phyloP scores from a whole-genome alignment of 2,329 filamentous ascomycete species.

The Rutstroemia sp. region DNA sequence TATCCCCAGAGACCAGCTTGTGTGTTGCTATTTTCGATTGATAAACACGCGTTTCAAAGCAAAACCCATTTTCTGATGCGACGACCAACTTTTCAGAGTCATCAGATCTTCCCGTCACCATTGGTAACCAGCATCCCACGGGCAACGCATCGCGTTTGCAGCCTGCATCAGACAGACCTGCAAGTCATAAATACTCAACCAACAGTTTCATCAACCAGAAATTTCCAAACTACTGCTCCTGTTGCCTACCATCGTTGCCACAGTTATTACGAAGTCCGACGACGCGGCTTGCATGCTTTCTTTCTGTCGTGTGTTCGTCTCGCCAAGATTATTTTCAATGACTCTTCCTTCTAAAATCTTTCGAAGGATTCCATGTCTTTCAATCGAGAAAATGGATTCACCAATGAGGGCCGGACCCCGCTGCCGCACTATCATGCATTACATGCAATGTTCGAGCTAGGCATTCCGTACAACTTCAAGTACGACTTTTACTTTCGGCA shows the following conservation, averaged over 20 bases:
- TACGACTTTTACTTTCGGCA: background rate
- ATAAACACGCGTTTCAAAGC: background rate
- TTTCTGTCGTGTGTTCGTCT: background rate
- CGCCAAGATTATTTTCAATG: background rate
- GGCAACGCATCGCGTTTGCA: background rate
- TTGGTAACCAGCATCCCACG: slow-evolving; percentile 4
- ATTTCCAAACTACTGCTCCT: background rate
- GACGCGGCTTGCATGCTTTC: background rate
- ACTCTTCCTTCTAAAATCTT: background rate
- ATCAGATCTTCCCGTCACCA: slow-evolving; percentile 1
- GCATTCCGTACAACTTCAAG: no score
- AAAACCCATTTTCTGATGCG: background rate
- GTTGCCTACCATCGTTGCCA: no score
- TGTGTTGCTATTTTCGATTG: background rate
- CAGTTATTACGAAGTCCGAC: background rate
- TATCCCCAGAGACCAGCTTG: no score
- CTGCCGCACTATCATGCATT: background rate
- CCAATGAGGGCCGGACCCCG: background rate
- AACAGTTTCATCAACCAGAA: background rate
- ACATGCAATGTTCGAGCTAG: background rate
- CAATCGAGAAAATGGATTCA: background rate
- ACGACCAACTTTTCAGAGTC: background rate
- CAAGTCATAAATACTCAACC: slow-evolving; percentile 6
- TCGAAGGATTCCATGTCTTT: background rate
- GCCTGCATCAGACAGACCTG: background rate